Conservation (phyloP, 345 rosid genomes). For the Firmiana major region DNA sequence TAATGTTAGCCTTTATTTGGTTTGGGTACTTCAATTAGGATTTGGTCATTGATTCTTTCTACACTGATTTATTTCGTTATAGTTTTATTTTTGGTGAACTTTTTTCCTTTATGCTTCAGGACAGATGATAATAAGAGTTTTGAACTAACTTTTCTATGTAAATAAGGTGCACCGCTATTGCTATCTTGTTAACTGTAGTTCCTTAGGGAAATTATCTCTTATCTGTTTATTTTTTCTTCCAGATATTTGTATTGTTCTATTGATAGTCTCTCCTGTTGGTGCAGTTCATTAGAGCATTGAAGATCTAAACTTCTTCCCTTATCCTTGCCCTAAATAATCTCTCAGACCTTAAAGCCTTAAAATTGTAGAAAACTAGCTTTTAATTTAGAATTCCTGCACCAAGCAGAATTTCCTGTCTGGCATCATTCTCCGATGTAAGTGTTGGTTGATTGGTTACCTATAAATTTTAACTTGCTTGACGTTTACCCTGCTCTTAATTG, state of each 20-base stretch:
- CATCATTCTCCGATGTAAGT: background rate
- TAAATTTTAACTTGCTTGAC: background rate
- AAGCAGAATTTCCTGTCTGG: background rate
- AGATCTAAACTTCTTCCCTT: background rate
- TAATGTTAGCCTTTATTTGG: background rate
- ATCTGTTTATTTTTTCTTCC: background rate
- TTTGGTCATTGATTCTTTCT: background rate
- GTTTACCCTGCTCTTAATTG: background rate
- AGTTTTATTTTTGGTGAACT: background rate
- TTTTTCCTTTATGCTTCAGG: background rate
- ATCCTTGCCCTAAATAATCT: background rate
- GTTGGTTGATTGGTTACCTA: background rate
- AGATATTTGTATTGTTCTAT: background rate
- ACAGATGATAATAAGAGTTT: background rate
- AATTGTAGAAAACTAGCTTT: background rate
- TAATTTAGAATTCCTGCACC: background rate
- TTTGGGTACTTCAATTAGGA: background rate
- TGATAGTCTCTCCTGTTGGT: background rate
- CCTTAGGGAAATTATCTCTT: background rate
- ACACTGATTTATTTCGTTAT: background rate
- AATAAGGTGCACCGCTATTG: background rate
- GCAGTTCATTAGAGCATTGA: background rate
- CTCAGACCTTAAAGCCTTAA: background rate
- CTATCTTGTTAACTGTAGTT: background rate
- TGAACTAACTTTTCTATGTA: background rate